Conservation (phyloP, 257 asterid genomes). For the Schizonepeta tenuifolia region DNA sequence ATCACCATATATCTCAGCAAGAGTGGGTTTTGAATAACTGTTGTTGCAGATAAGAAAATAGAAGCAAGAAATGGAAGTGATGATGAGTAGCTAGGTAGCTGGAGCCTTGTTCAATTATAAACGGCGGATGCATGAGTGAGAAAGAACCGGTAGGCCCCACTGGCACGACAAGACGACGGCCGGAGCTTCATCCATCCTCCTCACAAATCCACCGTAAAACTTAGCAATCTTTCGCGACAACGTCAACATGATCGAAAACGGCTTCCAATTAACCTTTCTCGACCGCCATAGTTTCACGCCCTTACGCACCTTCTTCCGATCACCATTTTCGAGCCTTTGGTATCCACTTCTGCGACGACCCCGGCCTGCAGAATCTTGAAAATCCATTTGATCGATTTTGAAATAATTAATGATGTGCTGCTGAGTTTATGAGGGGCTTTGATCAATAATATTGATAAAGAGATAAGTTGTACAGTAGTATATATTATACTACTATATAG, state of each 20-base stretch:
- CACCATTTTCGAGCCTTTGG: neutral
- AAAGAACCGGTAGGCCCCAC: neutral
- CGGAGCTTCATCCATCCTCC: slow-evolving; percentile 56
- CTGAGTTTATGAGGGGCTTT: neutral
- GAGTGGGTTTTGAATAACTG: too few relatives aligned
- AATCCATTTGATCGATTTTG: too few relatives aligned
- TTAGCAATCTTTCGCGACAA: neutral
- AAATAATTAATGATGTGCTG: neutral
- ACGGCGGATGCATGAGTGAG: neutral
- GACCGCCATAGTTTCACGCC: neutral
- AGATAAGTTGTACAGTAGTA: neutral
- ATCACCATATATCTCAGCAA: too few relatives aligned
- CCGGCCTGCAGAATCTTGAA: neutral
- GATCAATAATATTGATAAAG: neutral
- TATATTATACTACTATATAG: too few relatives aligned
- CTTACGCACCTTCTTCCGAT: neutral
- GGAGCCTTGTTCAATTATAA: too few relatives aligned
- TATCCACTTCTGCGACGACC: neutral
- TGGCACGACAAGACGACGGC: slow-evolving; percentile 19
- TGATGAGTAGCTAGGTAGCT: too few relatives aligned
- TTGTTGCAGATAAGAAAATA: neutral
- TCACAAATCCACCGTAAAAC: slow-evolving; percentile 35
- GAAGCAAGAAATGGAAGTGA: too few relatives aligned
- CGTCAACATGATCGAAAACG: neutral
- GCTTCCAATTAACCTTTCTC: neutral